A percentile compares a stretch with the other conserved stretches of the same genome.
phyloP scores from a whole-genome alignment of 2,329 filamentous ascomycete genomes.

The Catunica adiposa region DNA sequence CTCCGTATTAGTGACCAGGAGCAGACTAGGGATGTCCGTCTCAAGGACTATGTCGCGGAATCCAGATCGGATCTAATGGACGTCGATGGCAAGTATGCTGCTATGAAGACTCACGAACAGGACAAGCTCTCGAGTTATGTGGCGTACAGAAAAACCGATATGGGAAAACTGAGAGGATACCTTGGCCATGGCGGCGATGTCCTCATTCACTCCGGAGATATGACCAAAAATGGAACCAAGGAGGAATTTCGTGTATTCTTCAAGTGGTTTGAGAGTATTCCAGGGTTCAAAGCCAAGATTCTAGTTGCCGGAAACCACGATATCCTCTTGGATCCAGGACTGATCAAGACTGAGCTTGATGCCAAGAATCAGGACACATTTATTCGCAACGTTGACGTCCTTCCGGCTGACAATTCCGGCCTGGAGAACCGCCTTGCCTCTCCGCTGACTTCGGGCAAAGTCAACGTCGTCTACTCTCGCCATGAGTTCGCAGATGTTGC shows the following conservation, averaged over 20 bases:
- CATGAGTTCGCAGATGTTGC: no score
- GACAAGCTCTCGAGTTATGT: no score
- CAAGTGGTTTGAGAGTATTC: slow-evolving; percentile 41
- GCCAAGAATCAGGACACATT: background rate
- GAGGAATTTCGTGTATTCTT: slow-evolving; percentile 62
- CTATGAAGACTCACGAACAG: no score
- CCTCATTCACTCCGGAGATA: slow-evolving; percentile 32
- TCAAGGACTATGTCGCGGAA: no score
- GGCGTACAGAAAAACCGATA: background rate
- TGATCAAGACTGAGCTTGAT: background rate
- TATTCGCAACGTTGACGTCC: slow-evolving; percentile 5
- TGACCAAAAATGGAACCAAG: slow-evolving; percentile 44
- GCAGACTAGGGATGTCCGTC: no score
- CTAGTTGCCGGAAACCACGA: slow-evolving; percentile 33
- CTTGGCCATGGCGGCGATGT: slow-evolving; percentile 26
- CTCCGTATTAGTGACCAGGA: background rate
- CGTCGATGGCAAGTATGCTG: no score
- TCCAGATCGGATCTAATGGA: no score
- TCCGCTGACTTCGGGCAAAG: no score
- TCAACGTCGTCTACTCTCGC: no score
- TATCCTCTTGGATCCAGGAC: slow-evolving; percentile 19
- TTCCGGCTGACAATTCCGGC: no score
- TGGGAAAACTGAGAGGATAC: slow-evolving; percentile 16
- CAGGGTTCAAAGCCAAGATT: slow-evolving; percentile 27
- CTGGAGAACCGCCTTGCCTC: no score